phyloP scores from a whole-genome alignment of 2,329 filamentous ascomycete genomes.

The Aspergillus nomiae region DNA sequence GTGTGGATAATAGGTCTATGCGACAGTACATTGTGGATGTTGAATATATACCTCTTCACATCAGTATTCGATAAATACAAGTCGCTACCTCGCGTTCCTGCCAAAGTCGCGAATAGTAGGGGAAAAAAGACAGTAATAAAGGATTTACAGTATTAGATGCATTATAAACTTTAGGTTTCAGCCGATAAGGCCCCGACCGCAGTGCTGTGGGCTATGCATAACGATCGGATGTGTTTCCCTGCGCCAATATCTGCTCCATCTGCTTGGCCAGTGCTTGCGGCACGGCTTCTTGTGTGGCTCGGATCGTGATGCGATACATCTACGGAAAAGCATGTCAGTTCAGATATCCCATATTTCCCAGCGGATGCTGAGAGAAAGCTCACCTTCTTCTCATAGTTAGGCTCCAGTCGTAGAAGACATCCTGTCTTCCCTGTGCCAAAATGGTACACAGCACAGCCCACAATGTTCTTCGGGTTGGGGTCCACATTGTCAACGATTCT shows the following conservation, averaged over 20 bases:
- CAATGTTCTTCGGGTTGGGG: conserved; percentile 89
- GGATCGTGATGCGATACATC: conserved; percentile 95
- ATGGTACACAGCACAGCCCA: conserved; percentile 82
- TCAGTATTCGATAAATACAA: conserved; percentile 15
- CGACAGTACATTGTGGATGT: neutral
- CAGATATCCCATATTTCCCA: neutral
- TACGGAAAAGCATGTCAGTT: conserved; percentile 41
- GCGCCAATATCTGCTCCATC: conserved; percentile 81
- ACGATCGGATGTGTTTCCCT: conserved; percentile 40
- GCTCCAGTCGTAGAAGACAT: conserved; percentile 89
- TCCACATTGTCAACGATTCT: conserved; percentile 83
- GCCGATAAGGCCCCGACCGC: neutral
- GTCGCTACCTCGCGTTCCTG: conserved; percentile 1
- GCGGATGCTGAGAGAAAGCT: conserved; percentile 35
- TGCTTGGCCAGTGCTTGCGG: conserved; percentile 76
- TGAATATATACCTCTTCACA: conserved; percentile 15
- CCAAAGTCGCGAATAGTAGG: neutral
- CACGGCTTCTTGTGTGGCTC: conserved; percentile 89
- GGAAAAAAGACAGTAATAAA: neutral
- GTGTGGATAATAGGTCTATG: neutral
- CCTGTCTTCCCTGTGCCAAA: conserved; percentile 83
- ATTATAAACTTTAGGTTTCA: conserved; percentile 3
- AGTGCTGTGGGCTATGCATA: conserved; percentile 13
- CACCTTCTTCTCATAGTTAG: conserved; percentile 90
- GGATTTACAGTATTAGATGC: conserved; percentile 7